Percentiles rank a stretch among this genome's conserved stretches.
phyloP scores from a whole-genome alignment of 139 green algal species.

The Auxenochlorella protothecoides region DNA sequence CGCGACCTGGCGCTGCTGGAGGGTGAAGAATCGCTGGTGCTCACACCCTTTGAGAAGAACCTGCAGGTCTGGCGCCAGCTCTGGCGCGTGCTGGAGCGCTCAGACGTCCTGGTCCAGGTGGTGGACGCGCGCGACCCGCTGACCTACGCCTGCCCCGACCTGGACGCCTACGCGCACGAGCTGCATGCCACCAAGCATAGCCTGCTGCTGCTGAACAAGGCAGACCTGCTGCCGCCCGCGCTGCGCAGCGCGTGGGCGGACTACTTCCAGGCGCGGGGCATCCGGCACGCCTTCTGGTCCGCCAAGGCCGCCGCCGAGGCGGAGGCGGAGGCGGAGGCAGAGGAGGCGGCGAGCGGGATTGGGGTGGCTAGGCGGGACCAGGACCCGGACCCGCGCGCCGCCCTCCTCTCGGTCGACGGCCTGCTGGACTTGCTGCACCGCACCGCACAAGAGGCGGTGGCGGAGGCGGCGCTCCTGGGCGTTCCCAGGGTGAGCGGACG shows the following conservation, averaged over 20 bases:
- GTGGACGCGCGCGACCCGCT: constrained; percentile 91
- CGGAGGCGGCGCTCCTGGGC: constrained; percentile 9
- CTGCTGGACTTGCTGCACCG: constrained; percentile 29
- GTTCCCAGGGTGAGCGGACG: constrained; percentile 1
- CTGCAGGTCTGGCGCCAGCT: constrained; percentile 98
- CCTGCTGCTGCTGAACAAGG: constrained; percentile 95
- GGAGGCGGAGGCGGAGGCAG: constrained; percentile 2
- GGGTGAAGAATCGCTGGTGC: constrained; percentile 71
- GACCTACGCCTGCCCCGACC: constrained; percentile 77
- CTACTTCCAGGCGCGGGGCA: constrained; percentile 63
- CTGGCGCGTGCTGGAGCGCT: constrained; percentile 93
- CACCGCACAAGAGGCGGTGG: constrained; percentile 15
- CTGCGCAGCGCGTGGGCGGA: constrained; percentile 67
- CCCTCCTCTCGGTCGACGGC: constrained; percentile 34
- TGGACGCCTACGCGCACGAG: constrained; percentile 65
- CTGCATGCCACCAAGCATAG: constrained; percentile 53
- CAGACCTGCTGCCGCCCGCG: constrained; percentile 76
- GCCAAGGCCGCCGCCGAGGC: constrained; percentile 44
- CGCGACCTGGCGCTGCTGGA: constrained; percentile 70
- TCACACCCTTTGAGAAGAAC: constrained; percentile 99
- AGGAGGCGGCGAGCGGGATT: not conserved
- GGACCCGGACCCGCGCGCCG: constrained; percentile 22
- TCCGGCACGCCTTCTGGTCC: constrained; percentile 73
- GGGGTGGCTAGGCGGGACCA: constrained; percentile 10
- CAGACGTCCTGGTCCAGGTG: constrained; percentile 89